Conservation (phyloP, 257 asterid genomes). For the Nicotiana attenuata region DNA sequence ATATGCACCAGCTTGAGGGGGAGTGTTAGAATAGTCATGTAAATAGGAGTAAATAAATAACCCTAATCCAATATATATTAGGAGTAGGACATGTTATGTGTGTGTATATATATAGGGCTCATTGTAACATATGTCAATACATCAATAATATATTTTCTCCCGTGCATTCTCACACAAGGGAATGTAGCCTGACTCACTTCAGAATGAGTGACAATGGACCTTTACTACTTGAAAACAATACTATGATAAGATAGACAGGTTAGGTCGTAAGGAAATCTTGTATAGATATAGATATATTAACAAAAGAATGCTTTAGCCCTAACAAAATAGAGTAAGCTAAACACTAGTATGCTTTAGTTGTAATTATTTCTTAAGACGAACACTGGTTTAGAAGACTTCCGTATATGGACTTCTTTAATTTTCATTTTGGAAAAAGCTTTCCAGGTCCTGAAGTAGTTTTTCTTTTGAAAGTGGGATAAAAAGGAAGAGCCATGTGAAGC, state of each 20-base stretch:
- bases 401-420: background rate
- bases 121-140: no score
- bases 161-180: background rate
- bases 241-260: background rate
- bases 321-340: background rate
- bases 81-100: no score
- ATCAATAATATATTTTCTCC: no score
- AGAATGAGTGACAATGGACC: background rate
- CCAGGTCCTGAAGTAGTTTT: background rate
- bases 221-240: background rate
- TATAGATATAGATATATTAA: background rate
- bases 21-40: no score
- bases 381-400: background rate
- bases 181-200: background rate
- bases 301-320: background rate
- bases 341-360: background rate
- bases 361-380: background rate
- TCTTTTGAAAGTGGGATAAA: background rate
- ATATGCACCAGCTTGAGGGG: no score
- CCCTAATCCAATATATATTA: no score
- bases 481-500: background rate
- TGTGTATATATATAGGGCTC: no score
- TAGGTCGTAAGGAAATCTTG: background rate
- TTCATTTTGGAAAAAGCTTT: background rate
- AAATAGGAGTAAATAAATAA: no score